Conservation (phyloP, 2,329 filamentous ascomycete genomes). For the Aspergillus piperis region DNA sequence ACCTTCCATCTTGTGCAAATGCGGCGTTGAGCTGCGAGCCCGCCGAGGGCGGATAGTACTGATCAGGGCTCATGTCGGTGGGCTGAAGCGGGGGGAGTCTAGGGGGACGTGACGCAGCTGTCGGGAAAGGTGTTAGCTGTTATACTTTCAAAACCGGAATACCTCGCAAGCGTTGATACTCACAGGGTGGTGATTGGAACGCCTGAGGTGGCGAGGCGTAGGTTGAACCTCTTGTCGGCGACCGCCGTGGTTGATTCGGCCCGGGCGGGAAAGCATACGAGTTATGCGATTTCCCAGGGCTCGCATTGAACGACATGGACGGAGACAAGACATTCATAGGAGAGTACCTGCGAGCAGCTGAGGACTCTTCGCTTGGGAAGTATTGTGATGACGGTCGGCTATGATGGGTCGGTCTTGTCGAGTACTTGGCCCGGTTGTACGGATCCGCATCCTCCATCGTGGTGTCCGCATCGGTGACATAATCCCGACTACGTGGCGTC, state of each 20-base stretch:
- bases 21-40: constrained; percentile 71
- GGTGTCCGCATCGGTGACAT: constrained; percentile 68
- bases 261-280: constrained; percentile 57
- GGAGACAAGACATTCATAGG: constrained; percentile 90
- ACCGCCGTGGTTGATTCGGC: constrained; percentile 65
- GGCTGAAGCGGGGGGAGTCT: constrained; percentile 74
- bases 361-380: constrained; percentile 71
- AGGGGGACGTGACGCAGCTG: constrained; percentile 54
- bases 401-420: constrained; percentile 74
- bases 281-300: constrained; percentile 56
- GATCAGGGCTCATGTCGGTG: constrained; percentile 67
- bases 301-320: constrained; percentile 73
- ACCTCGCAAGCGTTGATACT: constrained; percentile 25
- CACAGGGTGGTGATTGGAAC: constrained; percentile 62
- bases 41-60: constrained; percentile 70
- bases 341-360: constrained; percentile 88
- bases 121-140: constrained; percentile 31
- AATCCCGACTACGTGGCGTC: constrained; percentile 64
- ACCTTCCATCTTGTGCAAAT: constrained; percentile 56
- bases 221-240: constrained; percentile 68
- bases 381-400: constrained; percentile 72
- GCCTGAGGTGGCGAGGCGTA: constrained; percentile 60
- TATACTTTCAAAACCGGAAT: neutral
- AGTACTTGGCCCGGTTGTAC: constrained; percentile 83
- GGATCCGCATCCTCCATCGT: constrained; percentile 89